These are phyloP conservation scores for Leccinum fallax DNA, from an alignment of 1,284 basidiomycete species.

Conservation along the genomic window DNA sequence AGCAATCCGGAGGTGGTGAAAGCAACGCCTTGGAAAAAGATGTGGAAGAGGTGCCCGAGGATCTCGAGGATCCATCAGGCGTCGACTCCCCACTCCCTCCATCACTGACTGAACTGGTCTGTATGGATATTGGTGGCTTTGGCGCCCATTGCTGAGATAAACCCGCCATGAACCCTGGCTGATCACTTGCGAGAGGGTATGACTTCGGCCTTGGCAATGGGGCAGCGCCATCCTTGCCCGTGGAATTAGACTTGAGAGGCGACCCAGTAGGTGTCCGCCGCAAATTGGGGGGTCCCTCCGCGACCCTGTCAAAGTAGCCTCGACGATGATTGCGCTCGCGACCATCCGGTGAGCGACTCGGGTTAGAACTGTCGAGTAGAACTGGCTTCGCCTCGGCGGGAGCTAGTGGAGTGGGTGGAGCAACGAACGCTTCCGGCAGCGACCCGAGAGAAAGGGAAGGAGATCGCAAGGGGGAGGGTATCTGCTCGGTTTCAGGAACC, in stretches of 20 bases:
- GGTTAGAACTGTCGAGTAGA: conserved; percentile 33
- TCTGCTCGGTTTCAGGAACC: not conserved
- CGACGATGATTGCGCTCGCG: conserved; percentile 48
- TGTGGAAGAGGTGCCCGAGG: conserved; percentile 34
- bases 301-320: conserved; percentile 45
- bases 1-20: conserved; percentile 32
- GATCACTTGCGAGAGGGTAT: conserved; percentile 38
- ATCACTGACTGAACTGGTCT: conserved; percentile 3
- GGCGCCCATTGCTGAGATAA: not conserved
- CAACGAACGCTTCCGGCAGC: conserved; percentile 38
- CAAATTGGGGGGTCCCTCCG: conserved; percentile 28
- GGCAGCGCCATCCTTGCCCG: not conserved
- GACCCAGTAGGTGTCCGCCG: conserved; percentile 48
- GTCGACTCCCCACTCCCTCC: conserved; percentile 53
- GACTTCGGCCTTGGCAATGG: conserved; percentile 37
- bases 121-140: conserved; percentile 25
- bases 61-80: conserved; percentile 51
- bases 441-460: conserved; percentile 38
- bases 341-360: conserved; percentile 23
- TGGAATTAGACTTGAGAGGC: conserved; percentile 29
- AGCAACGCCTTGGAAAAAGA: conserved; percentile 43
- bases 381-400: conserved; percentile 10
- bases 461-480: not conserved
- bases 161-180: not conserved
- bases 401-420: conserved; percentile 9